Percentiles rank a stretch among this genome's conserved stretches.
Evolutionary conservation across 805 yeast genomes (phyloP).

Genomic region (Sugiyamaella mastotermitis): DNA sequence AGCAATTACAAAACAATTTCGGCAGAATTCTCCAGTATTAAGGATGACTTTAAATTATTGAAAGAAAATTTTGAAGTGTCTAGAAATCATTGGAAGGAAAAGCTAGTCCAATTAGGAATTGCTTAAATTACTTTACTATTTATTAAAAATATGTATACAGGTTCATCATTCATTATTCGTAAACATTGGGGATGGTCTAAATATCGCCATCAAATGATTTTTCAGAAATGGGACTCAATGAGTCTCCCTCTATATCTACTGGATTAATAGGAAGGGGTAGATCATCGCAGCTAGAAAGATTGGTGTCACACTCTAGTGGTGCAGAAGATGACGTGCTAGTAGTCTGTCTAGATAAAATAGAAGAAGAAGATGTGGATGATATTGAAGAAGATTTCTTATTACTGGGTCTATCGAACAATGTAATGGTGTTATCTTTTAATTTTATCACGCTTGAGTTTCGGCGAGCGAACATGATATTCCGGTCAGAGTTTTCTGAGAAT

Average conservation of each 20-base stretch:
- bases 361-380: conserved; percentile 3
- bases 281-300: conserved; percentile 8
- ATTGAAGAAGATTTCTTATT: conserved; percentile 1
- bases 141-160: no score
- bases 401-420: conserved; percentile 10
- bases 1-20: not conserved
- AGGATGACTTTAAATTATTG: not conserved
- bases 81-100: no score
- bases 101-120: no score
- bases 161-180: no score
- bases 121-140: no score
- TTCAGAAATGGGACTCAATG: conserved; percentile 18
- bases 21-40: not conserved
- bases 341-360: not conserved
- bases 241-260: conserved; percentile 1
- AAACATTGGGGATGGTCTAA: no score
- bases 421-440: conserved; percentile 12
- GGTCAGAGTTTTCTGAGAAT: no score
- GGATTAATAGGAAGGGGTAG: not conserved
- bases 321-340: not conserved
- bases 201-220: conserved; percentile 11
- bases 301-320: conserved; percentile 1
- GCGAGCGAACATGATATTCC: conserved; percentile 5
- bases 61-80: no score
- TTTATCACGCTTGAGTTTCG: conserved; percentile 12